Evolutionary conservation across 306 rosid species (phyloP).

Genomic region (Boehmeria nivea): DNA sequence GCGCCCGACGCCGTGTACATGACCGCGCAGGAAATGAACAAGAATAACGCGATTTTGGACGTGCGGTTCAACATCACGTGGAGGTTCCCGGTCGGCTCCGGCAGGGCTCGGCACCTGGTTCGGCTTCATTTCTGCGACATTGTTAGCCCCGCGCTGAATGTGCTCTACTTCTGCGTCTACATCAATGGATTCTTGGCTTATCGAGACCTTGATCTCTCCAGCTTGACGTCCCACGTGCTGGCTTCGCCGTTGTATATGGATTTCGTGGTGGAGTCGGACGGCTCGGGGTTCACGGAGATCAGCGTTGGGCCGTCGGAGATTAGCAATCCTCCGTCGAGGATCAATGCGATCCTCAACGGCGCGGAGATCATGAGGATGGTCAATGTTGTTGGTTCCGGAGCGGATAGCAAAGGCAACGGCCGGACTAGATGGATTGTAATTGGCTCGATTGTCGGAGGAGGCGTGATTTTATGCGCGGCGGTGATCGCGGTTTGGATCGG

Average conservation of each 20-base stretch:
- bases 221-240: slow-evolving; percentile 44
- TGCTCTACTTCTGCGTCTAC: slow-evolving; percentile 75
- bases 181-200: slow-evolving; percentile 68
- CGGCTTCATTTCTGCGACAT: slow-evolving; percentile 91
- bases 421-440: slow-evolving; percentile 45
- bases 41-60: slow-evolving; percentile 34
- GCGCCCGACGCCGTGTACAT: slow-evolving; percentile 83
- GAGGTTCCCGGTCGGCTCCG: slow-evolving; percentile 54
- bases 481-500: slow-evolving; percentile 38
- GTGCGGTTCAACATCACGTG: slow-evolving; percentile 75
- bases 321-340: slow-evolving; percentile 52
- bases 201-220: slow-evolving; percentile 75
- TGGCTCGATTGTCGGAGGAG: slow-evolving; percentile 60
- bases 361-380: slow-evolving; percentile 92
- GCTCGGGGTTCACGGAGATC: slow-evolving; percentile 46
- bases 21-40: slow-evolving; percentile 90
- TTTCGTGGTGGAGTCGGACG: slow-evolving; percentile 62
- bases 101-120: slow-evolving; percentile 46
- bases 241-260: slow-evolving; percentile 76
- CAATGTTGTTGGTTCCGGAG: slow-evolving; percentile 19
- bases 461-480: slow-evolving; percentile 36
- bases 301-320: slow-evolving; percentile 90
- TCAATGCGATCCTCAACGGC: slow-evolving; percentile 88
- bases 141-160: slow-evolving; percentile 57
- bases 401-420: slow-evolving; percentile 21